A percentile compares a stretch with the other conserved stretches of the same genome.
Conservation (phyloP, 352 stramenopile genomes). For the Thalassiosira mediterranea region DNA sequence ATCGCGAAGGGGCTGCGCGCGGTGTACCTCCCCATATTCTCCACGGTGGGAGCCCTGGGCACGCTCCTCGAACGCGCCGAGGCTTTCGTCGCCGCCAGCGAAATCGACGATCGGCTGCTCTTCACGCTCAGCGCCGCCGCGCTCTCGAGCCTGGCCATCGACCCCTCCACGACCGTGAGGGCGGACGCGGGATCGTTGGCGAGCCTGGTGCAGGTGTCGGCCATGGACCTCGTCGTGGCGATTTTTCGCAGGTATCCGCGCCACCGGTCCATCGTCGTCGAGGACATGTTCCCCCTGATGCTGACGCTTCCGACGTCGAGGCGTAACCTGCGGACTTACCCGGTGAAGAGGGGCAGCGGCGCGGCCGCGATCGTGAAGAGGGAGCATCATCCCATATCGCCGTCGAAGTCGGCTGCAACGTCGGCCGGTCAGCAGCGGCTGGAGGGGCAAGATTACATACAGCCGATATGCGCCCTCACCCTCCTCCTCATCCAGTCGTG, state of each 20-base stretch:
- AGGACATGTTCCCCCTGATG: constrained; percentile 84
- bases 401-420: neutral
- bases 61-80: constrained; percentile 72
- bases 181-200: constrained; percentile 43
- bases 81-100: constrained; percentile 60
- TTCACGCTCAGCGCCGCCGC: constrained; percentile 62
- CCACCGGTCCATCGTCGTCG: constrained; percentile 79
- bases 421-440: neutral
- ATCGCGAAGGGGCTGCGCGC: constrained; percentile 62
- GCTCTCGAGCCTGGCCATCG: constrained; percentile 67
- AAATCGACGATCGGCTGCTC: constrained; percentile 77
- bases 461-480: constrained; percentile 72
- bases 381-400: constrained; percentile 1
- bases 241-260: constrained; percentile 77
- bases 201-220: constrained; percentile 64
- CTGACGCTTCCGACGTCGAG: constrained; percentile 79
- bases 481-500: constrained; percentile 77
- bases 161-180: constrained; percentile 48
- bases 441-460: constrained; percentile 58
- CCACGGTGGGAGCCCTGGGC: constrained; percentile 56
- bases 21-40: constrained; percentile 71
- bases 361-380: constrained; percentile 2
- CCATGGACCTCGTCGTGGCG: constrained; percentile 66
- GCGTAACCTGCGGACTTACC: constrained; percentile 69
- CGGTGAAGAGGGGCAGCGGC: constrained; percentile 49